phyloP scores from a whole-genome alignment of 331 rosid genomes.

The Quercus lobata region DNA sequence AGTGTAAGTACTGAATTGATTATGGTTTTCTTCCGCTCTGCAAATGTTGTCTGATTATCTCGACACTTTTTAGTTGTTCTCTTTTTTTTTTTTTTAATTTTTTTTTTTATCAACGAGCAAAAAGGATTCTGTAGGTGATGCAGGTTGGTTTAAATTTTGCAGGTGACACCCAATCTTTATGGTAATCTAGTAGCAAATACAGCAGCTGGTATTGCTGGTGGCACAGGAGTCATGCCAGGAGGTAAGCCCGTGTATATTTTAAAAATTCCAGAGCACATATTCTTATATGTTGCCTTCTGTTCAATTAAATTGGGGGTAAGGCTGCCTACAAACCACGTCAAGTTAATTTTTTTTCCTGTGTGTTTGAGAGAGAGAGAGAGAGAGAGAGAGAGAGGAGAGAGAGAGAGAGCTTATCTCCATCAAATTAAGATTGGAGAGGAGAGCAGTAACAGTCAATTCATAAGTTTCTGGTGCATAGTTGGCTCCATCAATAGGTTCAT shows the following conservation, averaged over 20 bases:
- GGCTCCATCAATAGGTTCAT: background rate
- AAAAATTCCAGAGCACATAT: background rate
- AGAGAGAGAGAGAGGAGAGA: no score
- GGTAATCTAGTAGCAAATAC: constrained; percentile 97
- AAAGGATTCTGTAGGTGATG: constrained; percentile 12
- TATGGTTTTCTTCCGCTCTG: background rate
- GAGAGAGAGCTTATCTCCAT: background rate
- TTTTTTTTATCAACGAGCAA: background rate
- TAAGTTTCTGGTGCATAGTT: background rate
- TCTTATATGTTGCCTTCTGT: background rate
- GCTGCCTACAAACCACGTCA: no score
- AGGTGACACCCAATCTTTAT: constrained; percentile 99
- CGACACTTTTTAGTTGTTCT: background rate
- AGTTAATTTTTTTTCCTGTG: no score
- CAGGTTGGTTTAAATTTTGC: constrained; percentile 22
- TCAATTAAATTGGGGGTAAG: background rate
- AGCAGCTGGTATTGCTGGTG: constrained; percentile 98
- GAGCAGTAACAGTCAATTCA: no score
- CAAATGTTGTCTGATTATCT: background rate
- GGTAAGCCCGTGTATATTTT: constrained; percentile 35
- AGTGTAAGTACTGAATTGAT: background rate
- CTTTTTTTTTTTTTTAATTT: no score
- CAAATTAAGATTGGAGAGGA: background rate
- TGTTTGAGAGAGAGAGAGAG: no score
- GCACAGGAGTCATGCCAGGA: constrained; percentile 99